Conservation (phyloP, 208 protist species). For the Lotmaria passim region DNA sequence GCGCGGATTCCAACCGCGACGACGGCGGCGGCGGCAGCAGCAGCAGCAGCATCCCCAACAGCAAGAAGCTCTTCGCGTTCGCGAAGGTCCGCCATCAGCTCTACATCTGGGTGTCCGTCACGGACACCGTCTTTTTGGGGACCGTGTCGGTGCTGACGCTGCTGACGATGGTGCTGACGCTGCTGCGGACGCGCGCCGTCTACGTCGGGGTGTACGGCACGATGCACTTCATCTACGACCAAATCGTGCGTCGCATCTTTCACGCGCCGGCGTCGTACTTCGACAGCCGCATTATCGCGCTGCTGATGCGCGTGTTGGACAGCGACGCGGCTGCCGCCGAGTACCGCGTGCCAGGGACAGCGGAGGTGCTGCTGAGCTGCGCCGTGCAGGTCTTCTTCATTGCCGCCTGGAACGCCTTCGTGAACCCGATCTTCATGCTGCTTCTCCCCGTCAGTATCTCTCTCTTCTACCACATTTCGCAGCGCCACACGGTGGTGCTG, state of each 20-base stretch:
- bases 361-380: slow-evolving; percentile 49
- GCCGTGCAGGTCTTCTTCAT: slow-evolving; percentile 51
- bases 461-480: slow-evolving; percentile 47
- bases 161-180: slow-evolving; percentile 42
- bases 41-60: not conserved
- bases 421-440: slow-evolving; percentile 65
- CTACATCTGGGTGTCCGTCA: slow-evolving; percentile 10
- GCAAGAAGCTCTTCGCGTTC: not conserved
- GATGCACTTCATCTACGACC: slow-evolving; percentile 49
- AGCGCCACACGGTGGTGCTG: slow-evolving; percentile 53
- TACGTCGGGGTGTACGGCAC: slow-evolving; percentile 42
- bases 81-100: slow-evolving; percentile 10
- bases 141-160: slow-evolving; percentile 27
- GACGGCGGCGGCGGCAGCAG: not conserved
- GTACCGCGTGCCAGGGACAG: slow-evolving; percentile 42
- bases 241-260: slow-evolving; percentile 52
- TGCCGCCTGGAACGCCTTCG: slow-evolving; percentile 45
- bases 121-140: slow-evolving; percentile 29
- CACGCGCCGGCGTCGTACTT: slow-evolving; percentile 58
- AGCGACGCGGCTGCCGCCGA: slow-evolving; percentile 57
- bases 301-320: slow-evolving; percentile 47
- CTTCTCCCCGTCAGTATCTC: slow-evolving; percentile 54
- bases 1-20: slow-evolving; percentile 14
- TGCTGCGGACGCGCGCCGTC: slow-evolving; percentile 41
- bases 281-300: slow-evolving; percentile 46